phyloP scores from a whole-genome alignment of 345 rosid species.

The Cardiospermum halicacabum region DNA sequence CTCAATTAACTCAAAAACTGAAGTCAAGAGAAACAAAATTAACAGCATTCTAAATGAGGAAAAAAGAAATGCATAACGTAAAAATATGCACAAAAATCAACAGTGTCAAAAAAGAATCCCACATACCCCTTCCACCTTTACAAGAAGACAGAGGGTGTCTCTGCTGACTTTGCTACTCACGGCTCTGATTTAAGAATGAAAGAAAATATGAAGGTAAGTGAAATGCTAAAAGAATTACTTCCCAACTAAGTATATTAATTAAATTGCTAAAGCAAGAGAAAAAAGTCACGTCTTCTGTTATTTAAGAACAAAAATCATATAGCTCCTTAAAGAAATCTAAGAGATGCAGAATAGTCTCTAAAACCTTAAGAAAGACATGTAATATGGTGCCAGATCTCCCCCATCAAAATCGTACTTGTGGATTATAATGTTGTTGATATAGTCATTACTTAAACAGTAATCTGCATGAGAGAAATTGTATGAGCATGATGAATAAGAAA shows the following conservation, averaged over 20 bases:
- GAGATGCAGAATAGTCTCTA: constrained; percentile 16
- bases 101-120: not conserved
- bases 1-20: not conserved
- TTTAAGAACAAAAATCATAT: not conserved
- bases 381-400: constrained; percentile 59
- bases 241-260: not conserved
- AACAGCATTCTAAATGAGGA: constrained; percentile 2
- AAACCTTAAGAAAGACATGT: constrained; percentile 59
- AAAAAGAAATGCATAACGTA: not conserved
- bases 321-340: constrained; percentile 6
- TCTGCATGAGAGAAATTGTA: constrained; percentile 32
- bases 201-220: not conserved
- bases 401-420: constrained; percentile 44
- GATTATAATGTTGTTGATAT: constrained; percentile 50
- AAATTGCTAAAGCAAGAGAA: constrained; percentile 1
- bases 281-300: not conserved
- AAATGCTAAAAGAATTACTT: not conserved
- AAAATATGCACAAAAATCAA: not conserved
- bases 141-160: constrained; percentile 65
- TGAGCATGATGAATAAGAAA: not conserved
- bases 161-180: constrained; percentile 58
- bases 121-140: constrained; percentile 57
- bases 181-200: constrained; percentile 40
- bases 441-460: constrained; percentile 65
- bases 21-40: not conserved